Conservation (phyloP, 2,329 filamentous ascomycete genomes). For the Exophiala viscosa region DNA sequence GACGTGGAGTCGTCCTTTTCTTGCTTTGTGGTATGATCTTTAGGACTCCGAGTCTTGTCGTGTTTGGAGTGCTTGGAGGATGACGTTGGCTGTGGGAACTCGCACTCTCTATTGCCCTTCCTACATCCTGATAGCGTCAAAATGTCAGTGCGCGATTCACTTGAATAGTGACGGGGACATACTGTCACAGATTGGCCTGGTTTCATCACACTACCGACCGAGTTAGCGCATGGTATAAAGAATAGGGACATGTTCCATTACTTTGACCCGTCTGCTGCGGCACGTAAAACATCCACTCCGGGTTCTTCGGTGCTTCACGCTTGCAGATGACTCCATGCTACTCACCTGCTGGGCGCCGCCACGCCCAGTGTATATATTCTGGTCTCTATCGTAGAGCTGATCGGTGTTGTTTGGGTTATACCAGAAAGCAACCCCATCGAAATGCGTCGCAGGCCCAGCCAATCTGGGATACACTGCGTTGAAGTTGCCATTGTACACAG, state of each 20-base stretch:
- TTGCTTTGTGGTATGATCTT: constrained; percentile 20
- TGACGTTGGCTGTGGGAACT: constrained; percentile 71
- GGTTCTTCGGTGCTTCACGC: constrained; percentile 88
- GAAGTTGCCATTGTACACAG: constrained; percentile 28
- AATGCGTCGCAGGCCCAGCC: constrained; percentile 32
- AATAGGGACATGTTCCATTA: constrained; percentile 30
- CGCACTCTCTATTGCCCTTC: constrained; percentile 86
- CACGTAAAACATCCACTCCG: constrained; percentile 94
- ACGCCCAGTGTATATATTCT: constrained; percentile 30
- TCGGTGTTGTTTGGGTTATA: constrained; percentile 35
- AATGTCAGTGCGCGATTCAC: background rate
- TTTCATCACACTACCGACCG: constrained; percentile 76
- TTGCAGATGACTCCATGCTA: constrained; percentile 34
- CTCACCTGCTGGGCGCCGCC: constrained; percentile 13
- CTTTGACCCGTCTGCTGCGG: constrained; percentile 78
- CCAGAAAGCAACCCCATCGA: constrained; percentile 44
- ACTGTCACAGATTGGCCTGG: constrained; percentile 77
- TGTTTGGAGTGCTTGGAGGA: constrained; percentile 43
- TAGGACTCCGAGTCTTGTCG: constrained; percentile 13
- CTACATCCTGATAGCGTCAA: constrained; percentile 62
- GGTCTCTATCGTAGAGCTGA: constrained; percentile 32
- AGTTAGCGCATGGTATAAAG: background rate
- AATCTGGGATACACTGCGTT: constrained; percentile 26
- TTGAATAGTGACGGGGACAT: constrained; percentile 32
- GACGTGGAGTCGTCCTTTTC: constrained; percentile 22